A percentile compares a stretch with the other conserved stretches of the same genome.
phyloP scores from a whole-genome alignment of 257 asterid species.

The Datura wrightii region DNA sequence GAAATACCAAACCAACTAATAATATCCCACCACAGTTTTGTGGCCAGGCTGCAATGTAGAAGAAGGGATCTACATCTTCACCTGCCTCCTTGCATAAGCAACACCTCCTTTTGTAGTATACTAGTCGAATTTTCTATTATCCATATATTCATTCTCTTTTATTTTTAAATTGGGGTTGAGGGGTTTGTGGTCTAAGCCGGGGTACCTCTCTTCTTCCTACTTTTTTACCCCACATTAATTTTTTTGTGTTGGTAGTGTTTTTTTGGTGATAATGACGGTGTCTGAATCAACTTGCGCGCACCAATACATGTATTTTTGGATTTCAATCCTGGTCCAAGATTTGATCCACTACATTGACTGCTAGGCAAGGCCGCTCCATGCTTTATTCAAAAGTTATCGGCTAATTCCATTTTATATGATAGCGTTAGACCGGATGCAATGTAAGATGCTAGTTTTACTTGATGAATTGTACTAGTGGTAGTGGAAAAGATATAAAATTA shows the following conservation, averaged over 20 bases:
- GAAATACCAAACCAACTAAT: not conserved
- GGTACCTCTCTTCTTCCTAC: conserved; percentile 12
- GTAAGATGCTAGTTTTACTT: not conserved
- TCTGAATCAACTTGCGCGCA: not conserved
- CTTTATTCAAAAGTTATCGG: not conserved
- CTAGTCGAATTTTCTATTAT: not conserved
- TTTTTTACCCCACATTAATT: not conserved
- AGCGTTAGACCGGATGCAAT: not conserved
- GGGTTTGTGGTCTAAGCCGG: not conserved
- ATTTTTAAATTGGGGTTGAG: not conserved
- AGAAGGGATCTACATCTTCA: not conserved
- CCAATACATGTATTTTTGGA: not conserved
- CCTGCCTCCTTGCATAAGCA: not conserved
- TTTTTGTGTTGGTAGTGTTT: not conserved
- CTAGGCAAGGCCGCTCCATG: not conserved
- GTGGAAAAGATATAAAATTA: not conserved
- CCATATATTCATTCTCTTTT: not conserved
- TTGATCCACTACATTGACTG: not conserved
- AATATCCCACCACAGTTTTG: not conserved
- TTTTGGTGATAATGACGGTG: not conserved
- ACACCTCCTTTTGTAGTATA: conserved; percentile 12
- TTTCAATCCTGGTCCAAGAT: conserved; percentile 16
- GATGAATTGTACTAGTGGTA: conserved; percentile 13
- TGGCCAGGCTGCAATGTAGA: not conserved
- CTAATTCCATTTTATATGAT: conserved; percentile 22